Base-by-base conservation (phyloP, 352 stramenopile genomes). In the Globisporangium nagaii region DNA sequence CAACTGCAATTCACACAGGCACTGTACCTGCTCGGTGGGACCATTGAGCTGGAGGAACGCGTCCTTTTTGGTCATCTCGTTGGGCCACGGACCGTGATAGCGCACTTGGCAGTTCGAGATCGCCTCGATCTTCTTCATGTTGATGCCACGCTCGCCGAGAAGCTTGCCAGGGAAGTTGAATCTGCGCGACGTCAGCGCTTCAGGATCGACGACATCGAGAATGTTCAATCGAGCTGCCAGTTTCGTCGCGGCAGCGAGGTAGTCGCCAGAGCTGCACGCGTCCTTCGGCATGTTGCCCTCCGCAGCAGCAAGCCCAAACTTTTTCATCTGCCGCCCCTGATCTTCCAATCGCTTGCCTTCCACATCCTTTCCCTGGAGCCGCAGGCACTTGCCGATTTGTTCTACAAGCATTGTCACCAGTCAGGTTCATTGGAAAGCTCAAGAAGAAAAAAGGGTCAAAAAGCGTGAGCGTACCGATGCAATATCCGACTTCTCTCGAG, bases 361-460 rank as follows among this genome's bases (percentile, higher is more conserved):
- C n/a, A 86, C 78, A 57, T 85, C 66, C 1, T 79, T 60, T 20
- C 80, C 80, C 62, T 85, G 60, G 0, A 82, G 60, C 2, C 65
- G 60, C 53, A 88, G 68, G 24, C 79, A 90, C 31, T 88, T 87
- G 36, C 83, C 83, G 28, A 93, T 90, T 89, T 90, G 80, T 30
- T 93, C 82, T 90, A 49, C 39, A 30, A 39, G 3, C 8, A 24
- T 22, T 13, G 10, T 1, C 24, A 37, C 8, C 9, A 37, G 15
- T 25, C 11, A 11, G 4, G 25, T n/a, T 15, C 13, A 1, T 50
- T 34, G 36, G 17, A 37, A 37, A 36, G n/a, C 13, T 25, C 8
- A 27, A 27, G n/a, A 37, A 36, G 15, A 27, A 25, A 28, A 44
- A 3, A n/a, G 12, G 22, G 24, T 19, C 32, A 58, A 30, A 43